Base-by-base conservation (phyloP, 2,329 filamentous ascomycete genomes). In the Verticillium nubilum region DNA sequence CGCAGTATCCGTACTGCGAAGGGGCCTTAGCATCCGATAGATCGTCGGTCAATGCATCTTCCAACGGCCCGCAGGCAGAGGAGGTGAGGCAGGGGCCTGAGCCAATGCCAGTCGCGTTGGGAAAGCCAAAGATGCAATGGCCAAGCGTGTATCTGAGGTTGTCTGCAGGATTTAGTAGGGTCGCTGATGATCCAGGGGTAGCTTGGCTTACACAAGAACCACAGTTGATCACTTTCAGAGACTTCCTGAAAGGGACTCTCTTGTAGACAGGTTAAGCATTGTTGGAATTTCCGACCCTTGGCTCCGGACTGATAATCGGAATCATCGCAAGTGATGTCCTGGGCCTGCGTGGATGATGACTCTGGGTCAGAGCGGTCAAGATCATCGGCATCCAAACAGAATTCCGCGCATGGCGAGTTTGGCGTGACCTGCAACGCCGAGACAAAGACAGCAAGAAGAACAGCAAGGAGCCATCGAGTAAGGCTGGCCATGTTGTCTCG, bases 191-290 rank as follows among this genome's bases (percentile, higher is more conserved):
- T 5, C 27, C 9, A 25, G 28, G 29, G 29, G 17, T 2, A 17
- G 25, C 4, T n/a, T 17, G n/a, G 72, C 81, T 71, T 75, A 84
- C 82, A 83, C 52, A 85, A 64, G 62, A 84, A 85, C 82, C 81
- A 84, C 54, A 74, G 73, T 61, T 82, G 80, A 62, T 85, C 82
- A 58, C 70, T 84, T 69, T 85, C 81, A 6, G 60, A 59, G 1
- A 76, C 80, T 35, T 78, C 71, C 2, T 72, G 67, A 61, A 77
- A 83, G 10, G 73, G 74, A 69, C 82, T 85, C 28, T 75, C 76
- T 65, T 85, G 78, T 28, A 85, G 71, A 65, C 82, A 85, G 37
- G 69, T 76, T 68, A 85, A 72, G 66, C 82, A 85, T 15, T 69
- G 70, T 65, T 78, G 70, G 67, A 81, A 80, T 65, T 78, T 81